Conservation (phyloP, 2,329 filamentous ascomycete genomes). For the Monosporascus sp. region DNA sequence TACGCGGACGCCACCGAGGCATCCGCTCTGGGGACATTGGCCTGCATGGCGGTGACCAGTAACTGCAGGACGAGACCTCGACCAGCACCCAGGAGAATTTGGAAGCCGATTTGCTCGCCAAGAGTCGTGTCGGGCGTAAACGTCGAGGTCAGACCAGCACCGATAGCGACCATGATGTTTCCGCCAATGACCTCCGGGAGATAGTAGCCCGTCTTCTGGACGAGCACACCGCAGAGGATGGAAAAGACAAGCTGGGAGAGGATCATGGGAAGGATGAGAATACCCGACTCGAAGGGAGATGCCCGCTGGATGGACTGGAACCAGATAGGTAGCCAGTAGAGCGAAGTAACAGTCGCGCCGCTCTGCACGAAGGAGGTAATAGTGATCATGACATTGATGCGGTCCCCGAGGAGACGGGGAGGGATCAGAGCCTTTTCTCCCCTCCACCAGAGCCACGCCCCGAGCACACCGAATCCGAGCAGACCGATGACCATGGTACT, state of each 20-base stretch:
- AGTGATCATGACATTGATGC: constrained; percentile 14
- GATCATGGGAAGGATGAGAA: constrained; percentile 21
- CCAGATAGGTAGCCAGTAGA: constrained; percentile 22
- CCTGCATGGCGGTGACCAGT: constrained; percentile 21
- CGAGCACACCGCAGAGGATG: constrained; percentile 14
- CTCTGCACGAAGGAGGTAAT: constrained; percentile 16
- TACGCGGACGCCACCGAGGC: constrained; percentile 24
- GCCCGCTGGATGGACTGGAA: constrained; percentile 20
- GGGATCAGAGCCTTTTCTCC: constrained; percentile 34
- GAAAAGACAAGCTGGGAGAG: constrained; percentile 19
- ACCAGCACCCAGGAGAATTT: constrained; percentile 22
- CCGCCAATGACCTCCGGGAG: constrained; percentile 27
- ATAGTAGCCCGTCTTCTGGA: constrained; percentile 26
- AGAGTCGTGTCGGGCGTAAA: constrained; percentile 20
- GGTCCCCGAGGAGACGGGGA: constrained; percentile 10
- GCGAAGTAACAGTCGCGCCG: constrained; percentile 12
- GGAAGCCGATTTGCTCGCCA: constrained; percentile 29
- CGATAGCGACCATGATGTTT: constrained; percentile 25
- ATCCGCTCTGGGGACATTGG: constrained; percentile 16
- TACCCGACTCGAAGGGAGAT: constrained; percentile 14
- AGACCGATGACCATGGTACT: constrained; percentile 30
- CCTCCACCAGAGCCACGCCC: constrained; percentile 29
- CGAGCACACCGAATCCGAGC: constrained; percentile 23
- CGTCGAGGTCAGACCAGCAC: constrained; percentile 28
- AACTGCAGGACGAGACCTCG: constrained; percentile 22